Evolutionary conservation across 129 eudicot genomes (phyloP), one percentile per base, ranked within the genome.

Genomic region (Lactuca saligna): DNA sequence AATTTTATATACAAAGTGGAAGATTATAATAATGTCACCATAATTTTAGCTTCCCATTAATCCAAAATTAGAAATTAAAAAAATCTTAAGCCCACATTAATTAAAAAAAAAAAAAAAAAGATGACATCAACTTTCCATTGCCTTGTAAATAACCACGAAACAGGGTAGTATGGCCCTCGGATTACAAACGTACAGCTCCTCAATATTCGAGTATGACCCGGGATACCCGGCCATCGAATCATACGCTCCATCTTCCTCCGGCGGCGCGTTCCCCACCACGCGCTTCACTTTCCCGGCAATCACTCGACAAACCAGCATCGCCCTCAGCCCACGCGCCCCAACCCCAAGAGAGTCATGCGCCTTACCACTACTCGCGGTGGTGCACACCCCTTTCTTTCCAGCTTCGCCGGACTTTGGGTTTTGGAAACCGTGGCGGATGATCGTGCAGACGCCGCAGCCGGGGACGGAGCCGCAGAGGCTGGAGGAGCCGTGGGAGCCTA

Each of bases 101-200:
- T 16, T 13, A 63, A 73, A 37, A 14, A 7, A 71, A 2, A 14
- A 7, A 71, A 2, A 48, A 42, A 5, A 2, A 46, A 70, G 29
- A 54, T 66, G 49, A 50, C 53, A 62, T 71, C 78, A 82, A 58
- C 69, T 70, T 65, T 81, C 81, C 11, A 83, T 65, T 5, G 91
- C 79, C 59, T 88, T 84, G 80, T 88, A 92, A 15, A 92, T 84
- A 56, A 92, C 96, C 6, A 92, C 96, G 59, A 92, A 92, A 85
- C 98, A 92, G 5, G 95, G 91, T 20, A 92, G 92, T 66, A 92
- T 88, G 35, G 96, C 98, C 82, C 87, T 82, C 16, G 98, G 84
- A 61, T 81, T 88, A 49, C 73, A 82, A 51, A 92, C 91, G 17
- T 65, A 61, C 63, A 92, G 31, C 63, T 92, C 98, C 91, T 92